Conservation (phyloP, 768 basidiomycete species). For the Xerocomus spinulosus region DNA sequence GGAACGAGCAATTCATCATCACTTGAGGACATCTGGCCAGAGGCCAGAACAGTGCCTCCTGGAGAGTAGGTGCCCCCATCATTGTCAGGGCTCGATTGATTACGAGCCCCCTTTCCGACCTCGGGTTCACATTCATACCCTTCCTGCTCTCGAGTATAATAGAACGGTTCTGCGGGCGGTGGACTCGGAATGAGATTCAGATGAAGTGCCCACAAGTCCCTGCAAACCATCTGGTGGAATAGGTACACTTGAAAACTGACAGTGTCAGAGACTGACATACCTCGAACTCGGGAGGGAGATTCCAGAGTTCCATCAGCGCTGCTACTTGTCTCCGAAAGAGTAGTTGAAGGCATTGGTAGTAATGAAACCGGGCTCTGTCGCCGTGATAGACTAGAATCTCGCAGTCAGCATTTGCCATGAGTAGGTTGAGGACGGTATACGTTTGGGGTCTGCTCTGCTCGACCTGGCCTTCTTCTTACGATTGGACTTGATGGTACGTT, state of each 20-base stretch:
- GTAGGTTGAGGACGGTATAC: constrained; percentile 34
- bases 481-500: constrained; percentile 58
- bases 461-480: constrained; percentile 47
- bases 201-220: constrained; percentile 78
- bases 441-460: constrained; percentile 55
- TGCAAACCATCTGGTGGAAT: constrained; percentile 55
- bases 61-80: constrained; percentile 5
- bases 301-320: constrained; percentile 57
- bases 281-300: constrained; percentile 77
- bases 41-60: constrained; percentile 9
- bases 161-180: constrained; percentile 57
- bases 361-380: constrained; percentile 68
- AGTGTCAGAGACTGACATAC: constrained; percentile 35
- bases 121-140: constrained; percentile 11
- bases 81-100: constrained; percentile 15
- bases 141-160: constrained; percentile 40
- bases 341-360: constrained; percentile 81
- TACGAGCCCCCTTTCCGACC: not conserved
- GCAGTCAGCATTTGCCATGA: not conserved
- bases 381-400: constrained; percentile 72
- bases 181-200: constrained; percentile 58
- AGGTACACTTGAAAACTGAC: constrained; percentile 2
- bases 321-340: constrained; percentile 73
- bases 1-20: constrained; percentile 28
- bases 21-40: constrained; percentile 10